Base-by-base conservation (phyloP, 2,329 filamentous ascomycete species). In the Colletotrichum lentis region DNA sequence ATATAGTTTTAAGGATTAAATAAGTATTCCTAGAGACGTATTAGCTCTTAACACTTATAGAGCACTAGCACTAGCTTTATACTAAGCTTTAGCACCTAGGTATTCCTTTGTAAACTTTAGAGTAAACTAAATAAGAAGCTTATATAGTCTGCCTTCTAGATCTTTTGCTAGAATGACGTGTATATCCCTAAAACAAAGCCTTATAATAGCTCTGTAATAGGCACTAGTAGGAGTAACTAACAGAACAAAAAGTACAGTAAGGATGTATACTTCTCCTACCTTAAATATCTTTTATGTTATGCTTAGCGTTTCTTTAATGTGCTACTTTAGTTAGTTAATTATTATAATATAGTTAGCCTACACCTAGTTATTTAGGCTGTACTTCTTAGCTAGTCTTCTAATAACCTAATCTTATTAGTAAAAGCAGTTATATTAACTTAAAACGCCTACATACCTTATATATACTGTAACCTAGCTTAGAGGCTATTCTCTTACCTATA, bases 21-120 rank as follows among this genome's bases (percentile, higher is more conserved):
- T 56, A 56, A 4, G 53, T 56, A n/a, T 41, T 56, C 14, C 53
- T 56, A n/a, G 20, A n/a, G 11, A 56, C 5, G 3, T 14, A 5
- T 56, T 56, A 56, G 53, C 24, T 57, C 18, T 10, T 41, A 3
- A 7, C 12, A 56, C 6, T 56, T 18, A 14, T 3, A 56, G n/a
- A 2, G 27, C 3, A 24, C 53, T 43, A 56, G 12, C 11, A 27
- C 20, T 10, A 11, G 37, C 0, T 18, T 2, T 3, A 56, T 56
- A 56, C 53, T 56, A 11, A 56, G 53, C 53, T 56, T 56, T 56
- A 56, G 37, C 12, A 18, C 37, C 12, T 1, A 56, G 53, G 20
- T 56, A 43, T 56, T 56, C 12, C 27, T 56, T 56, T 43, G 2
- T 56, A 4, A 56, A 56, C 39, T 55, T 55, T 14, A 5, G 35